These are phyloP conservation scores for Collybia sp. DNA, from an alignment of 768 basidiomycete genomes.

Conservation along the genomic window DNA sequence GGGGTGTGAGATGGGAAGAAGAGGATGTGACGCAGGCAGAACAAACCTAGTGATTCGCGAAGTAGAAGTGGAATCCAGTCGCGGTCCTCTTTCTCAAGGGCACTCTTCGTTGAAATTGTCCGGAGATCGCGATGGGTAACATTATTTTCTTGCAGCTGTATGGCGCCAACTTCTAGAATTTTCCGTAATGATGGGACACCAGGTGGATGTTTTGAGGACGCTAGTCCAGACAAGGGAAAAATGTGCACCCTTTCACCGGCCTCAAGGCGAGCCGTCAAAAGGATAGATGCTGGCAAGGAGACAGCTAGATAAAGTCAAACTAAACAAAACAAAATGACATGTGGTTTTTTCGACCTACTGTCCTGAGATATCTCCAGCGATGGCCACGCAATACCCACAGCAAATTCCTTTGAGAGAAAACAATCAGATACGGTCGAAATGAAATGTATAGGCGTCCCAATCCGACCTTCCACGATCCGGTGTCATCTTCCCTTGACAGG, in stretches of 20 bases:
- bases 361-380: slow-evolving; percentile 54
- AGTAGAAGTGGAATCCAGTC: slow-evolving; percentile 69
- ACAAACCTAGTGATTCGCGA: slow-evolving; percentile 65
- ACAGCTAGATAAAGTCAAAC: slow-evolving; percentile 36
- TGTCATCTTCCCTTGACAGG: slow-evolving; percentile 37
- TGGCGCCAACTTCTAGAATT: slow-evolving; percentile 43
- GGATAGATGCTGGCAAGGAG: slow-evolving; percentile 48
- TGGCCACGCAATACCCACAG: slow-evolving; percentile 76
- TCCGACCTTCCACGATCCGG: slow-evolving; percentile 20
- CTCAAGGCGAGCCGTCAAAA: slow-evolving; percentile 56
- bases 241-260: slow-evolving; percentile 45
- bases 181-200: slow-evolving; percentile 48
- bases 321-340: slow-evolving; percentile 10
- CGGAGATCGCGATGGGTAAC: slow-evolving; percentile 5
- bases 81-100: slow-evolving; percentile 29
- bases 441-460: not conserved
- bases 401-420: slow-evolving; percentile 43
- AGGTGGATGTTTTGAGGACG: slow-evolving; percentile 27
- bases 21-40: slow-evolving; percentile 5
- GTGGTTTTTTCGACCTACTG: slow-evolving; percentile 36
- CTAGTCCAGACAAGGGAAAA: slow-evolving; percentile 38
- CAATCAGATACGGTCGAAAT: slow-evolving; percentile 6
- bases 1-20: slow-evolving; percentile 5
- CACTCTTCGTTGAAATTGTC: slow-evolving; percentile 9
- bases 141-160: slow-evolving; percentile 49